Evolutionary conservation across 345 rosid genomes (phyloP).

Genomic region (Cardamine resedifolia): DNA sequence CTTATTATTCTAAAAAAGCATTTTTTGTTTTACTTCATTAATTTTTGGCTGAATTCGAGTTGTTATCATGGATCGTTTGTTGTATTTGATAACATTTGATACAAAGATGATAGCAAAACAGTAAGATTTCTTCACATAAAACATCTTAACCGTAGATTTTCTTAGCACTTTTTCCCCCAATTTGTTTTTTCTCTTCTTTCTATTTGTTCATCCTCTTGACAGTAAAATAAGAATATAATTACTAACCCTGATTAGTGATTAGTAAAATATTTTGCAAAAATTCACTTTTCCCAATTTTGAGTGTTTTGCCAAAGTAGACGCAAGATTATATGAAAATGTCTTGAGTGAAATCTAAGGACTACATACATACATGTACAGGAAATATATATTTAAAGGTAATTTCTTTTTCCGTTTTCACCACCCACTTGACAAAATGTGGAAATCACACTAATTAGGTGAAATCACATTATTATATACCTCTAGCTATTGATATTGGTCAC

Average conservation of each 20-base stretch:
- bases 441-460: not conserved
- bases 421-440: not conserved
- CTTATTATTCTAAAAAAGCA: not conserved
- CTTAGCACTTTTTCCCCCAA: no score
- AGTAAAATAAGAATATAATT: not conserved
- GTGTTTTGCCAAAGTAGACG: not conserved
- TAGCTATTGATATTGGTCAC: constrained; percentile 18
- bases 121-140: not conserved
- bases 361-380: no score
- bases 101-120: constrained; percentile 1
- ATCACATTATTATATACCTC: not conserved
- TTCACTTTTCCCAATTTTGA: not conserved
- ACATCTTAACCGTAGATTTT: not conserved
- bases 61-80: constrained; percentile 22
- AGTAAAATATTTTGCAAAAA: not conserved
- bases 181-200: not conserved
- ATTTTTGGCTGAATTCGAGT: constrained; percentile 31
- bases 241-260: not conserved
- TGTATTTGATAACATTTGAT: constrained; percentile 26
- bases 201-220: not conserved
- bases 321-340: not conserved
- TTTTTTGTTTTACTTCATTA: constrained; percentile 29
- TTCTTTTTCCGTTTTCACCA: no score
- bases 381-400: no score
- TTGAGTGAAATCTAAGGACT: not conserved